phyloP scores from a whole-genome alignment of 1,284 basidiomycete genomes.

The Thelephora terrestris region DNA sequence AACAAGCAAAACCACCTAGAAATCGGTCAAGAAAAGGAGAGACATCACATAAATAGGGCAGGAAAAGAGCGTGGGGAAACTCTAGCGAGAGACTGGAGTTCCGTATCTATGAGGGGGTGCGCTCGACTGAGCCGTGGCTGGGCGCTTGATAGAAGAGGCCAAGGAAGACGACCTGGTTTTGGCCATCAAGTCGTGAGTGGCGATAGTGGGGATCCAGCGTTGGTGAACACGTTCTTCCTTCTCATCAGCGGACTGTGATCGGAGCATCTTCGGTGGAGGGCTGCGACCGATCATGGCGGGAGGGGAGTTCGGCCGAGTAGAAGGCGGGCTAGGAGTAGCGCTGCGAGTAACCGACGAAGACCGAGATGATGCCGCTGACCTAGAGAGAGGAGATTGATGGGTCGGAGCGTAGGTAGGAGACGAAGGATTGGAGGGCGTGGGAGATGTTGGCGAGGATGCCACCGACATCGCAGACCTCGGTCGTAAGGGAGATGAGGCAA shows the following conservation, averaged over 20 bases:
- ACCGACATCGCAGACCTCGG: slow-evolving; percentile 15
- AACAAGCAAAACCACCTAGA: neutral
- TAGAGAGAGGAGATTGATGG: slow-evolving; percentile 17
- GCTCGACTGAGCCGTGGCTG: neutral
- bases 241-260: slow-evolving; percentile 18
- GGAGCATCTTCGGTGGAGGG: slow-evolving; percentile 22
- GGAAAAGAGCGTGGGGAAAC: neutral
- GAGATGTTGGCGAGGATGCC: slow-evolving; percentile 12
- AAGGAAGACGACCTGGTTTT: neutral
- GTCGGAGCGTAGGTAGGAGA: slow-evolving; percentile 20
- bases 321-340: slow-evolving; percentile 14
- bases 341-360: slow-evolving; percentile 17
- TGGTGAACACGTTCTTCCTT: slow-evolving; percentile 21
- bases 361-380: slow-evolving; percentile 8
- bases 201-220: slow-evolving; percentile 22
- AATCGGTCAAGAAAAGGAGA: neutral
- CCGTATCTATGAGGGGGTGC: neutral
- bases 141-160: neutral
- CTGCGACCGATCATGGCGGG: slow-evolving; percentile 21
- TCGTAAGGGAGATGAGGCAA: slow-evolving; percentile 10
- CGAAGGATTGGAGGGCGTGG: slow-evolving; percentile 21
- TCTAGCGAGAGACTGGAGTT: neutral
- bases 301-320: slow-evolving; percentile 17
- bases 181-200: slow-evolving; percentile 6
- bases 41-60: neutral